Conservation (phyloP, 2,329 filamentous ascomycete species). For the Tetracladium maxilliforme region DNA sequence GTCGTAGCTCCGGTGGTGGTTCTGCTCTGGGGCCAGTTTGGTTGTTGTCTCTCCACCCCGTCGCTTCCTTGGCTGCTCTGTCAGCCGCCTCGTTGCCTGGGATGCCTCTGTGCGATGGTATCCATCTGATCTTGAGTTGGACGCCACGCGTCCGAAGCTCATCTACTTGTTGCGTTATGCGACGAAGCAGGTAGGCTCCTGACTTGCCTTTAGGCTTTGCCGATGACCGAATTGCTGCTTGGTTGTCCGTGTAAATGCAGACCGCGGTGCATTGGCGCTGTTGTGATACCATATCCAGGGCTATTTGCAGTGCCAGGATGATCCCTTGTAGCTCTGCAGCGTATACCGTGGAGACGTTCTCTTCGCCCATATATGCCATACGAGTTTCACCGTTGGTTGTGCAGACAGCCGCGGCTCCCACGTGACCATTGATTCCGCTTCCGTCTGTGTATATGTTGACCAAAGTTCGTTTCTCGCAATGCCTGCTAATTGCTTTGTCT, state of each 20-base stretch:
- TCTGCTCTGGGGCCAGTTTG: no score
- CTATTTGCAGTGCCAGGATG: slow-evolving; percentile 9
- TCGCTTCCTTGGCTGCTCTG: slow-evolving; percentile 2
- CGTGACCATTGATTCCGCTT: slow-evolving; percentile 5
- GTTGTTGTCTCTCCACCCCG: slow-evolving; percentile 1
- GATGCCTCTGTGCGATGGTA: slow-evolving; percentile 2
- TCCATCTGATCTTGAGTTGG: slow-evolving; percentile 1
- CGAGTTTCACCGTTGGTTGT: no score
- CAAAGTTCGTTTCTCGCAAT: no score
- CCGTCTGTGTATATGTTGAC: slow-evolving; percentile 4
- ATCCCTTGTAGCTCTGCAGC: slow-evolving; percentile 8
- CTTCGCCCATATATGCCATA: slow-evolving; percentile 11
- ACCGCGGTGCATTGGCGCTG: no score
- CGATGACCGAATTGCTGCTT: slow-evolving; percentile 3
- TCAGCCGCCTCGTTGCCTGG: slow-evolving; percentile 2
- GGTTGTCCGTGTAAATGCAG: slow-evolving; percentile 4
- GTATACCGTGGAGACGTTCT: slow-evolving; percentile 8
- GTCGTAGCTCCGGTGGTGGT: no score
- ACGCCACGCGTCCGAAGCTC: no score
- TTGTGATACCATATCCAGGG: no score
- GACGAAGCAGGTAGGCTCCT: slow-evolving; percentile 3
- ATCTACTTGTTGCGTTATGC: no score
- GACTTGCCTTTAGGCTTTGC: slow-evolving; percentile 1
- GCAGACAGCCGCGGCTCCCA: slow-evolving; percentile 8
- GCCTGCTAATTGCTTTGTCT: slow-evolving; percentile 3